Evolutionary conservation across 2,329 filamentous ascomycete species (phyloP).

Genomic region (Verticillium albo-atrum): DNA sequence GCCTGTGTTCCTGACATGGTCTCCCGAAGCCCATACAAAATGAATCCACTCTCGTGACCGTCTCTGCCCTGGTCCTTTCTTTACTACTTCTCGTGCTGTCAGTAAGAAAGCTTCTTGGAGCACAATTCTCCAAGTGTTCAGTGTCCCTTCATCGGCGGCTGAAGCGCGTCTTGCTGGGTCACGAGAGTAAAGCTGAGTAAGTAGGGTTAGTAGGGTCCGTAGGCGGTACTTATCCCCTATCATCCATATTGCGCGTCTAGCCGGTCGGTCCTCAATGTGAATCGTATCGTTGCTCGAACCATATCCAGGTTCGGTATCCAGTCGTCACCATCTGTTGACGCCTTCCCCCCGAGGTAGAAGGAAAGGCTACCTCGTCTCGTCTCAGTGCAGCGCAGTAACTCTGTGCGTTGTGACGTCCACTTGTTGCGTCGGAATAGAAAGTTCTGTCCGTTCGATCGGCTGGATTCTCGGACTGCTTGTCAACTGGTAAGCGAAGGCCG

Average conservation of each 20-base stretch:
- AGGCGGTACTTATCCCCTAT: not conserved
- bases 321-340: slow-evolving; percentile 11
- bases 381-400: not conserved
- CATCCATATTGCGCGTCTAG: slow-evolving; percentile 8
- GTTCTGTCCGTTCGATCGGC: slow-evolving; percentile 8
- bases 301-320: slow-evolving; percentile 23
- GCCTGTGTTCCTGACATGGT: not conserved
- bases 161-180: slow-evolving; percentile 7
- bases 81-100: not conserved
- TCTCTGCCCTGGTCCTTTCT: not conserved
- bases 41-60: not conserved
- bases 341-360: not conserved
- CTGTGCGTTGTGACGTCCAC: slow-evolving; percentile 14
- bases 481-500: too few species aligned
- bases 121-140: slow-evolving; percentile 12
- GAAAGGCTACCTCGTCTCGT: not conserved
- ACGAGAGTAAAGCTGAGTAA: not conserved
- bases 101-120: not conserved
- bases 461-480: too few species aligned
- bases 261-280: slow-evolving; percentile 20
- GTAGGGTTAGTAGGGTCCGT: slow-evolving; percentile 4
- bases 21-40: not conserved
- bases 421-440: slow-evolving; percentile 20
- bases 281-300: slow-evolving; percentile 21
- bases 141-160: slow-evolving; percentile 10